These are phyloP conservation scores for Rubia tinctorum DNA, from an alignment of 305 asterid species.

Conservation along the genomic window DNA sequence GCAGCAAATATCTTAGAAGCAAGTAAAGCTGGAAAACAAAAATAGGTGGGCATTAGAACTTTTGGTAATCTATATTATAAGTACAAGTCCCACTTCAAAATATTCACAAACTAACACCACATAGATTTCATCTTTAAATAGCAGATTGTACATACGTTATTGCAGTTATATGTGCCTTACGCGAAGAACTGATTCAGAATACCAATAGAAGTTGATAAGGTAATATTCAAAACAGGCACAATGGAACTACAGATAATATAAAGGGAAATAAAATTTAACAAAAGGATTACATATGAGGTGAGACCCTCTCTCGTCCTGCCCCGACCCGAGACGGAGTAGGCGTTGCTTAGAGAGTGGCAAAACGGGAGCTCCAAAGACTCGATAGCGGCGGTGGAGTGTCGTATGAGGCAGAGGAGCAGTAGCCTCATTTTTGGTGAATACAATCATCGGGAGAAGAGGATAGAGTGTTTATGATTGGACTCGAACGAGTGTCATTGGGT, in stretches of 20 bases:
- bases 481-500: too few relatives aligned
- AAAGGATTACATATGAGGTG: too few relatives aligned
- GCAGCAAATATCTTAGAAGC: conserved; percentile 95
- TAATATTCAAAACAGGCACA: not conserved
- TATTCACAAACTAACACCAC: too few relatives aligned
- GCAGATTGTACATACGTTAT: not conserved
- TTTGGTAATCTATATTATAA: conserved; percentile 52
- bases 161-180: not conserved
- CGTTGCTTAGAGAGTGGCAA: too few relatives aligned
- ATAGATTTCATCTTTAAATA: not conserved
- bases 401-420: too few relatives aligned
- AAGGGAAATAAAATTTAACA: not conserved
- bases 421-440: too few relatives aligned
- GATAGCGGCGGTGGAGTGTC: too few relatives aligned
- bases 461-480: too few relatives aligned
- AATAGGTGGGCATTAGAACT: conserved; percentile 91
- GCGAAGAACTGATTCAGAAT: not conserved
- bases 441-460: too few relatives aligned
- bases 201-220: not conserved
- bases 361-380: too few relatives aligned
- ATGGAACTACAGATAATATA: not conserved
- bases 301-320: too few relatives aligned
- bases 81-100: not conserved
- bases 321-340: too few relatives aligned
- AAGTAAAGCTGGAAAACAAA: conserved; percentile 91